These are phyloP conservation scores for Elsinoe perseae DNA, from an alignment of 2,329 filamentous ascomycete genomes.

Conservation along the genomic window DNA sequence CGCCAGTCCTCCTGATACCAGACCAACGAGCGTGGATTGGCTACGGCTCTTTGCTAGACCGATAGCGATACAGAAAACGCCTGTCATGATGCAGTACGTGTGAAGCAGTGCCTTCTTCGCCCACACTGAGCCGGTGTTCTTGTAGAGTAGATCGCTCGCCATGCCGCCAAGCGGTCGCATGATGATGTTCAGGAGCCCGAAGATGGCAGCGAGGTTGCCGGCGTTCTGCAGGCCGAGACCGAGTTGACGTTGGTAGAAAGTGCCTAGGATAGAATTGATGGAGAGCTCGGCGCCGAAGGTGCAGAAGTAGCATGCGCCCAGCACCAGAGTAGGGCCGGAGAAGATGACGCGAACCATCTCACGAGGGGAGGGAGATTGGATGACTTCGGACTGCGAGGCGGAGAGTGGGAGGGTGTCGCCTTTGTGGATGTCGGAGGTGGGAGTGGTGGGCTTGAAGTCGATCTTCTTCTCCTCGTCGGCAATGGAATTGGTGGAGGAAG, in stretches of 20 bases:
- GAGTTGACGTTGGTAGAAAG: slow-evolving; percentile 53
- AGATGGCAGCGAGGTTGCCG: slow-evolving; percentile 62
- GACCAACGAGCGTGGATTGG: slow-evolving; percentile 61
- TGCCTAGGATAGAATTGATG: slow-evolving; percentile 54
- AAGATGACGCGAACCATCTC: slow-evolving; percentile 55
- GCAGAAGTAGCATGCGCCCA: slow-evolving; percentile 51
- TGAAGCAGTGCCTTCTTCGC: slow-evolving; percentile 57
- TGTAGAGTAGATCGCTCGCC: slow-evolving; percentile 50
- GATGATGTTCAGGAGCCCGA: slow-evolving; percentile 64
- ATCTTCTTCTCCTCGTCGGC: slow-evolving; percentile 35
- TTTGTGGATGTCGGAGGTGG: slow-evolving; percentile 36
- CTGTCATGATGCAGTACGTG: slow-evolving; percentile 48
- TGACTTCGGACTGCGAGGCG: slow-evolving; percentile 52
- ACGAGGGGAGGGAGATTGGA: slow-evolving; percentile 52
- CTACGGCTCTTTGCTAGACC: slow-evolving; percentile 56
- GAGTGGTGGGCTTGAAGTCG: slow-evolving; percentile 26
- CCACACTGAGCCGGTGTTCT: slow-evolving; percentile 47
- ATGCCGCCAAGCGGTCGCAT: slow-evolving; percentile 60
- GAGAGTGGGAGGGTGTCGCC: slow-evolving; percentile 48
- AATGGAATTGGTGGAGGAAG: slow-evolving; percentile 26
- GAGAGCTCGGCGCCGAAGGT: slow-evolving; percentile 54
- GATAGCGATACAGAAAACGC: slow-evolving; percentile 55
- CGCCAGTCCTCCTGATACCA: slow-evolving; percentile 67
- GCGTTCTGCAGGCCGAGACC: slow-evolving; percentile 47
- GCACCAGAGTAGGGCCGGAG: slow-evolving; percentile 50